phyloP scores from a whole-genome alignment of 2,329 filamentous ascomycete species.

The Colletotrichum tanaceti region DNA sequence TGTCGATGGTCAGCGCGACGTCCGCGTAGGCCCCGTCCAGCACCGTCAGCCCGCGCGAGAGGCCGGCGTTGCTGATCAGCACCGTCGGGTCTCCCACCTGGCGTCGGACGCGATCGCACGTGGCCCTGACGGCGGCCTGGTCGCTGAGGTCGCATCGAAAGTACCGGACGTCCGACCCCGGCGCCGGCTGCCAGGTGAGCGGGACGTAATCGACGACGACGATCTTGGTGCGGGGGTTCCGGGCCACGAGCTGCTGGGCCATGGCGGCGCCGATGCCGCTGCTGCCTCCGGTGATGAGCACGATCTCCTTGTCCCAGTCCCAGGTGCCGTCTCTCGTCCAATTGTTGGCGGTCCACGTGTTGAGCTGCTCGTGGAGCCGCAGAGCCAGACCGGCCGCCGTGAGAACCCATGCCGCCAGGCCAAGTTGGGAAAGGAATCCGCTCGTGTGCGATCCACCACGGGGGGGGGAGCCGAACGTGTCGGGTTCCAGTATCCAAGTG shows the following conservation, averaged over 20 bases:
- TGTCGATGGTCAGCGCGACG: slow-evolving; percentile 46
- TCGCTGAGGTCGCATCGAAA: slow-evolving; percentile 48
- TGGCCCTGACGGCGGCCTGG: slow-evolving; percentile 43
- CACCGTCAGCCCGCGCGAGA: slow-evolving; percentile 45
- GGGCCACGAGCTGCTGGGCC: slow-evolving; percentile 45
- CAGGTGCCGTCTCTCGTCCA: slow-evolving; percentile 43
- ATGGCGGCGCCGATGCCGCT: slow-evolving; percentile 55
- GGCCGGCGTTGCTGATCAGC: slow-evolving; percentile 51
- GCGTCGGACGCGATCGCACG: slow-evolving; percentile 46
- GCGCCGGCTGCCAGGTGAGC: slow-evolving; percentile 43
- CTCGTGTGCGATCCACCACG: neutral
- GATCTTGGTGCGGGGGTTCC: slow-evolving; percentile 46
- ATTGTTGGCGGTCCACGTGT: slow-evolving; percentile 43
- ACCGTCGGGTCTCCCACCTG: slow-evolving; percentile 53
- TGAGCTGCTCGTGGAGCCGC: slow-evolving; percentile 42
- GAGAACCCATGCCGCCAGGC: neutral
- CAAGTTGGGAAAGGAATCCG: neutral
- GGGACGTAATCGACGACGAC: slow-evolving; percentile 50
- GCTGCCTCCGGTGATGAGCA: slow-evolving; percentile 57
- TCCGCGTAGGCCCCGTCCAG: slow-evolving; percentile 46
- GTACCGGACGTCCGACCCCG: neutral
- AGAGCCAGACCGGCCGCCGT: slow-evolving; percentile 29
- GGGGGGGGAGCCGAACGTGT: neutral
- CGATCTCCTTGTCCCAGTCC: slow-evolving; percentile 55
- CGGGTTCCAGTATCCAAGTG: neutral